Conservation (phyloP, 345 rosid species). For the Melaleuca alternifolia region DNA sequence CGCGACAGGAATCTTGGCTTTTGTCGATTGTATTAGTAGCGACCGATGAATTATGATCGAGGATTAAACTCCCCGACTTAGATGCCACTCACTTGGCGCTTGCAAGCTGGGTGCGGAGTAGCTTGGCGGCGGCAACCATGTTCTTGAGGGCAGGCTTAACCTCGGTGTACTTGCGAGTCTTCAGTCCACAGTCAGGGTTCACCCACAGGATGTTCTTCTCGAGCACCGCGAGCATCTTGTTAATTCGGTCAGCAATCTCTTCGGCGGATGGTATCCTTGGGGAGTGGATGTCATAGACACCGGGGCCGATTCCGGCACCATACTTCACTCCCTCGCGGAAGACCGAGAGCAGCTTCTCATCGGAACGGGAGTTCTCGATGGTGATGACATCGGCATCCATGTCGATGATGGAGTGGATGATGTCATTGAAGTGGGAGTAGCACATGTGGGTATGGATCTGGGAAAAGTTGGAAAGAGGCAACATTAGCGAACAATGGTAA, state of each 20-base stretch:
- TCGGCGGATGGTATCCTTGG: slow-evolving; percentile 91
- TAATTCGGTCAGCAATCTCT: slow-evolving; percentile 85
- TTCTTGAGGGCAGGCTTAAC: slow-evolving; percentile 83
- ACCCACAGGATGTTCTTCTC: slow-evolving; percentile 93
- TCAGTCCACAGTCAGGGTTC: slow-evolving; percentile 96
- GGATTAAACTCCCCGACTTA: neutral
- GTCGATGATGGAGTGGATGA: slow-evolving; percentile 90
- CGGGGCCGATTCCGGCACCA: slow-evolving; percentile 96
- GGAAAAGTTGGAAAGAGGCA: neutral
- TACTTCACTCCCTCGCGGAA: slow-evolving; percentile 98
- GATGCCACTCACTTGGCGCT: slow-evolving; percentile 57
- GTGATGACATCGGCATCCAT: slow-evolving; percentile 99
- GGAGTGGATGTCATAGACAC: slow-evolving; percentile 95
- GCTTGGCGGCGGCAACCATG: slow-evolving; percentile 93
- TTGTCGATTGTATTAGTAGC: neutral
- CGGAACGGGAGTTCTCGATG: slow-evolving; percentile 97
- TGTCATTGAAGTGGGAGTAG: slow-evolving; percentile 97
- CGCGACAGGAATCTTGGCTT: neutral
- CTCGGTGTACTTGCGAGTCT: slow-evolving; percentile 84
- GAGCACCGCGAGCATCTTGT: slow-evolving; percentile 95
- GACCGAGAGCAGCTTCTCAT: slow-evolving; percentile 91
- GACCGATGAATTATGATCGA: neutral
- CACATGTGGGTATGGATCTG: slow-evolving; percentile 99
- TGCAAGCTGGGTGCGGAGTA: slow-evolving; percentile 77
- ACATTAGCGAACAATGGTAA: neutral